Evolutionary conservation across 805 yeast species (phyloP), one percentile per base, ranked within the genome.

Genomic region (Pichia paraexigua): DNA sequence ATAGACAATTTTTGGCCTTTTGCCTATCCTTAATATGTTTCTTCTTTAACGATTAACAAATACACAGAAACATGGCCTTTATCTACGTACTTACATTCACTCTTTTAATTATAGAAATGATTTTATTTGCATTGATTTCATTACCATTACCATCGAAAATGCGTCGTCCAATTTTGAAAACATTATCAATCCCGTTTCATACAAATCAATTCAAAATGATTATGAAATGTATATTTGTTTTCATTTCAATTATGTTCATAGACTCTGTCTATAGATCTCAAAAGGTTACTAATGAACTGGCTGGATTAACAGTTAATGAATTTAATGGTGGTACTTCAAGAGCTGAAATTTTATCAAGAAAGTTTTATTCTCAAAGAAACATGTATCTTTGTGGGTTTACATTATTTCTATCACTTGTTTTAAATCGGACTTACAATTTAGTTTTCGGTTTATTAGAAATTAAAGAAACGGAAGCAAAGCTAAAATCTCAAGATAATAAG

Each of bases 301-400:
- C 30, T 28, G 45, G 45, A 4, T n/a, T 28, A 20, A n/a, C 17
- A 22, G 6, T 6, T 18, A 27, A 27, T 28, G 37, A 43, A 18
- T n/a, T 11, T 20, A 28, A 50, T 44, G 64, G 47, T 61, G 64
- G 48, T 67, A 70, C 45, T 61, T 92, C 87, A 60, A 76, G 96
- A 53, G 72, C 89, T 21, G 98, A 94, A 63, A 75, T 87, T 51
- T 90, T 86, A 68, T 94, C 97, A 22, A 80, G 97, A 69, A 79
- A 90, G 63, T 94, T 94, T 70, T 91, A 91, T 64, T 89, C 97
- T 21, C 99, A 94, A 72, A 82, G 99, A 72, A 94, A 94, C 74
- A 81, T 90, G 84, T 94, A 94, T 62, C 76, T 94, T 47, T 89
- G 97, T 59, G 99, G 99, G 1, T 89, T 91, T 70, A 90, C 98